A percentile compares a stretch with the other conserved stretches of the same genome.
Evolutionary conservation across 2,329 filamentous ascomycete genomes (phyloP).

Genomic region (Neocatenulostroma microsporum): DNA sequence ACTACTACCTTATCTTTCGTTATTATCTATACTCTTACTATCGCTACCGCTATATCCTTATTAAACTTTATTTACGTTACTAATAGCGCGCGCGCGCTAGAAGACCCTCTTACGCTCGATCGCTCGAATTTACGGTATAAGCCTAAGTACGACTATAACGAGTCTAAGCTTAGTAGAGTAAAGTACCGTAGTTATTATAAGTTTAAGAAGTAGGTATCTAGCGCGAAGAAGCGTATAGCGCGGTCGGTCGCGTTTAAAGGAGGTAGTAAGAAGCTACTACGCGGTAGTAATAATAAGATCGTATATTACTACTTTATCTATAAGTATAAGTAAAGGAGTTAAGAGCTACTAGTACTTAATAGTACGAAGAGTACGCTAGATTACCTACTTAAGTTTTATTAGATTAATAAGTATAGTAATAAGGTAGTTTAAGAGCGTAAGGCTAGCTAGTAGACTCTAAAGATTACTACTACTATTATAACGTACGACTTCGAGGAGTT

Average conservation of each 20-base stretch:
- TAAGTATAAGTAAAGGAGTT: constrained; percentile 2
- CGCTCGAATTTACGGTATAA: not conserved
- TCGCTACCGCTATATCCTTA: not conserved
- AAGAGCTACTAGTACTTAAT: not conserved
- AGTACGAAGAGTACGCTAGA: not conserved
- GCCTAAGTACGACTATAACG: not conserved
- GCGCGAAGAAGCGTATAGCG: not conserved
- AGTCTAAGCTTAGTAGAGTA: not conserved
- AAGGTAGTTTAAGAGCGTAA: not conserved
- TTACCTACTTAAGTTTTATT: not conserved
- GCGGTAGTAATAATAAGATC: too few species aligned
- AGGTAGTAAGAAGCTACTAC: not conserved
- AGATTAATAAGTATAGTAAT: constrained; percentile 1
- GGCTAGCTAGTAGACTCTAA: constrained; percentile 2
- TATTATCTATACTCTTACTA: too few species aligned
- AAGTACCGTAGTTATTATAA: not conserved
- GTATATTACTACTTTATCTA: constrained; percentile 3
- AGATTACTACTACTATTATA: not conserved
- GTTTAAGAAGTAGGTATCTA: not conserved
- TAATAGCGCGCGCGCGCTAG: not conserved
- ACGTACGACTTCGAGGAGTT: constrained; percentile 3
- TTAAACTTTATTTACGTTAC: not conserved
- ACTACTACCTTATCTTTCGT: not conserved
- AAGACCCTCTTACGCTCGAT: not conserved
- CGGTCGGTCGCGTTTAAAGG: not conserved